Evolutionary conservation across 768 basidiomycete species (phyloP).

Genomic region (Podaxis sp.): DNA sequence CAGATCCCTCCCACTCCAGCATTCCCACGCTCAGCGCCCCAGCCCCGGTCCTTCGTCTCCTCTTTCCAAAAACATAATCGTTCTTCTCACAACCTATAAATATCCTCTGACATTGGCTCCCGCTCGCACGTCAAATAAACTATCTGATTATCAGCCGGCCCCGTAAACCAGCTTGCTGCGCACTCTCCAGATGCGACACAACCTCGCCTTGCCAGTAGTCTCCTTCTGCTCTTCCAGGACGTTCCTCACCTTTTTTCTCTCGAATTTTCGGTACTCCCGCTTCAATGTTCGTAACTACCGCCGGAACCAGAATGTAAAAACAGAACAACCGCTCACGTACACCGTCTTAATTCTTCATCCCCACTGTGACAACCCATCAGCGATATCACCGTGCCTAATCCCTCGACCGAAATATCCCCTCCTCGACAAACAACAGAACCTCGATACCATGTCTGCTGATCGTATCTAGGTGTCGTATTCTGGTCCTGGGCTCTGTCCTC

Average conservation of each 20-base stretch:
- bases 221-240: not conserved
- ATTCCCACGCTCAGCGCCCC: slow-evolving; percentile 12
- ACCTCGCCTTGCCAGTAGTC: not conserved
- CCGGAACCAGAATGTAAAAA: not conserved
- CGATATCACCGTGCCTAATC: slow-evolving; percentile 11
- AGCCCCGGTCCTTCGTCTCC: slow-evolving; percentile 11
- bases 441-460: slow-evolving; percentile 1
- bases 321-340: not conserved
- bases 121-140: slow-evolving; percentile 13
- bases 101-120: not conserved
- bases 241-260: not conserved
- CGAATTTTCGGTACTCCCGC: not conserved
- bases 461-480: slow-evolving; percentile 9
- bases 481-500: not conserved
- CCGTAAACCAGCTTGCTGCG: not conserved
- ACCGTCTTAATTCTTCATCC: not conserved
- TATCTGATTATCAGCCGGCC: slow-evolving; percentile 1
- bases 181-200: not conserved
- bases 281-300: not conserved
- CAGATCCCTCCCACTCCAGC: slow-evolving; percentile 13
- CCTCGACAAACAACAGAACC: not conserved
- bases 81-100: slow-evolving; percentile 1
- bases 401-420: slow-evolving; percentile 5
- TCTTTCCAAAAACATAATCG: not conserved
- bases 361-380: slow-evolving; percentile 1